phyloP scores from a whole-genome alignment of 2,329 filamentous ascomycete species.

The Talaromyces piceae region DNA sequence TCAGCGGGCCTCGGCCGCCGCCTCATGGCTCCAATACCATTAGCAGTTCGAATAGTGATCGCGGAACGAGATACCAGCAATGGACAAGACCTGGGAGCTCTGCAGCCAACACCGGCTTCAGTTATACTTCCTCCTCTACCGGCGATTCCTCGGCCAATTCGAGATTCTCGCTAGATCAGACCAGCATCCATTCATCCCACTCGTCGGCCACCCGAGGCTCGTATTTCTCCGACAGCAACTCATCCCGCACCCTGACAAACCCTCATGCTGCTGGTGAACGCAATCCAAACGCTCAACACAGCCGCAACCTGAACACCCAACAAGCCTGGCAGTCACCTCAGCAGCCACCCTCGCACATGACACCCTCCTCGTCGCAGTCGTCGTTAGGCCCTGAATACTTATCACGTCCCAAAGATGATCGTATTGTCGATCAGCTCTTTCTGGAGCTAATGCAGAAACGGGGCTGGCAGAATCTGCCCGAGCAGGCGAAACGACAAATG shows the following conservation, averaged over 20 bases:
- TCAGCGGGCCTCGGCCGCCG: constrained; percentile 55
- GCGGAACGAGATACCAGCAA: constrained; percentile 66
- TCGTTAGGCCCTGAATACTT: constrained; percentile 31
- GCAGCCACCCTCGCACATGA: constrained; percentile 14
- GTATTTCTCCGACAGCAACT: constrained; percentile 50
- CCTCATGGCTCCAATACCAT: constrained; percentile 49
- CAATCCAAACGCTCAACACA: constrained; percentile 19
- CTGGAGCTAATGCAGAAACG: constrained; percentile 92
- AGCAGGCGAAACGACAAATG: constrained; percentile 93
- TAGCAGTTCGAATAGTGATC: constrained; percentile 63
- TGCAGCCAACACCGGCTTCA: constrained; percentile 43
- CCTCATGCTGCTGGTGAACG: constrained; percentile 30
- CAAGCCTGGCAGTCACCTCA: constrained; percentile 22
- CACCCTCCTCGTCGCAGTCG: constrained; percentile 16
- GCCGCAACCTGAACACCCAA: constrained; percentile 25
- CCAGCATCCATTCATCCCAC: constrained; percentile 55
- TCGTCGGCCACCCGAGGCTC: constrained; percentile 53
- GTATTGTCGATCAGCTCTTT: constrained; percentile 84
- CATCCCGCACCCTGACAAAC: constrained; percentile 36
- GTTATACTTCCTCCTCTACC: constrained; percentile 45
- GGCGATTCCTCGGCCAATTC: constrained; percentile 46
- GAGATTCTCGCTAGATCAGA: constrained; percentile 56
- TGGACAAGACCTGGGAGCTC: constrained; percentile 60
- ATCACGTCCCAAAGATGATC: constrained; percentile 49
- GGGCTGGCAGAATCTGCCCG: constrained; percentile 93